Conservation (phyloP, 2,329 filamentous ascomycete species). For the Karstenula rhodostoma region DNA sequence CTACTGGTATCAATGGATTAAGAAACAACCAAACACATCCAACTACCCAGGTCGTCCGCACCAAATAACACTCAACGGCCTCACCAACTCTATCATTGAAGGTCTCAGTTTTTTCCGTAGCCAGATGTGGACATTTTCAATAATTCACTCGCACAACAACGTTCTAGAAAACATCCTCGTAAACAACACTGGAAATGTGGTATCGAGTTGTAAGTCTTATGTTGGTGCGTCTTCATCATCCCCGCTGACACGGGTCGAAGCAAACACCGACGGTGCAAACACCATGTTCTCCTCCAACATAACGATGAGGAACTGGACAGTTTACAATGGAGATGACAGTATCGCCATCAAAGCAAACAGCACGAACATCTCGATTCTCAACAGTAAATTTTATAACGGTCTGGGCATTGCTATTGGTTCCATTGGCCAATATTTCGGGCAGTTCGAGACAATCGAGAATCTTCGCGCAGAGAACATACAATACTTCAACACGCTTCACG, state of each 20-base stretch:
- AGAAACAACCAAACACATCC: conserved; percentile 28
- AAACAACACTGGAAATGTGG: conserved; percentile 53
- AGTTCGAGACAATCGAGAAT: conserved; percentile 60
- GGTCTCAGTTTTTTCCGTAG: conserved; percentile 63
- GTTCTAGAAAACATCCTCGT: conserved; percentile 62
- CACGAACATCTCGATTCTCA: conserved; percentile 61
- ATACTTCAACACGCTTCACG: conserved; percentile 57
- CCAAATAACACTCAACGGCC: conserved; percentile 59
- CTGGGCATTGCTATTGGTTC: conserved; percentile 64
- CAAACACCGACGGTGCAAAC: conserved; percentile 60
- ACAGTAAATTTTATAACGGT: conserved; percentile 55
- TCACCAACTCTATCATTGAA: conserved; percentile 59
- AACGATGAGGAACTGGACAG: conserved; percentile 36
- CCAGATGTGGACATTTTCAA: conserved; percentile 68
- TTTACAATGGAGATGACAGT: conserved; percentile 38
- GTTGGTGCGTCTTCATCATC: neutral
- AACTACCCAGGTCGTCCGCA: conserved; percentile 56
- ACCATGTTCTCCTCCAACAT: conserved; percentile 63
- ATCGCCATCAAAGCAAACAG: conserved; percentile 65
- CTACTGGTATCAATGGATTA: conserved; percentile 64
- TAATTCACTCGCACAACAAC: conserved; percentile 58
- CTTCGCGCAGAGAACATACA: conserved; percentile 59
- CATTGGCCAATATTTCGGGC: conserved; percentile 63
- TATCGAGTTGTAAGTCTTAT: conserved; percentile 24
- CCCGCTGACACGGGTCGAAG: neutral